Conservation (phyloP, 2,329 filamentous ascomycete genomes). For the Pseudomassariella vexata region DNA sequence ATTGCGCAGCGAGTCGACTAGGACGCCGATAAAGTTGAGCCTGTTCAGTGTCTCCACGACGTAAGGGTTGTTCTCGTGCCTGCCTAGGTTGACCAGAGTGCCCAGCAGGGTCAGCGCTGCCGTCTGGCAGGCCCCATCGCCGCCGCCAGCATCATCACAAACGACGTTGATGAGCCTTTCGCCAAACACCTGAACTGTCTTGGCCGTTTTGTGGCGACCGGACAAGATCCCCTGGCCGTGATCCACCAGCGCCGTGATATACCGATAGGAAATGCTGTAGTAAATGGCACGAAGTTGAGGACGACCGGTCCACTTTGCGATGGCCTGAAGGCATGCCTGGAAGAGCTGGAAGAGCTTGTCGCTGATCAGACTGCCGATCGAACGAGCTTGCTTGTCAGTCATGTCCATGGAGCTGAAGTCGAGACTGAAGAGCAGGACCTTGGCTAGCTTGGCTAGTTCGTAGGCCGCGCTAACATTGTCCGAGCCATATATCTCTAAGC, state of each 20-base stretch:
- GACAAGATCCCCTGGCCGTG: conserved; percentile 40
- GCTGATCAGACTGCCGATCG: conserved; percentile 67
- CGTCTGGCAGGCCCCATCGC: conserved; percentile 74
- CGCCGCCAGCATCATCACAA: conserved; percentile 88
- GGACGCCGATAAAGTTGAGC: conserved; percentile 84
- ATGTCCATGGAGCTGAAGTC: conserved; percentile 43
- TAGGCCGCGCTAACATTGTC: conserved; percentile 65
- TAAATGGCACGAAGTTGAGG: conserved; percentile 73
- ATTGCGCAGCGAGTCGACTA: conserved; percentile 80
- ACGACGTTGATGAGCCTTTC: conserved; percentile 78
- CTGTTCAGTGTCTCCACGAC: conserved; percentile 75
- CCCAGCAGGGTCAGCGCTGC: conserved; percentile 82
- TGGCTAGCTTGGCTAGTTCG: conserved; percentile 72
- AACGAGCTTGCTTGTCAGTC: conserved; percentile 36
- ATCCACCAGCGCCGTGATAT: conserved; percentile 65
- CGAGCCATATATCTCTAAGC: conserved; percentile 70
- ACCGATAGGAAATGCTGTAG: conserved; percentile 87
- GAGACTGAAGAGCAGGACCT: conserved; percentile 65
- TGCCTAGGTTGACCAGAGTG: conserved; percentile 67
- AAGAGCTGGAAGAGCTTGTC: conserved; percentile 91
- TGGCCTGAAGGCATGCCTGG: conserved; percentile 75
- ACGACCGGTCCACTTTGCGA: conserved; percentile 66
- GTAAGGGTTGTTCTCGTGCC: conserved; percentile 63
- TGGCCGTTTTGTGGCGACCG: conserved; percentile 58
- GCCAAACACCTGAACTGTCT: conserved; percentile 62